Evolutionary conservation across 441 rosid species (phyloP).

Genomic region (Pelargonium australe): DNA sequence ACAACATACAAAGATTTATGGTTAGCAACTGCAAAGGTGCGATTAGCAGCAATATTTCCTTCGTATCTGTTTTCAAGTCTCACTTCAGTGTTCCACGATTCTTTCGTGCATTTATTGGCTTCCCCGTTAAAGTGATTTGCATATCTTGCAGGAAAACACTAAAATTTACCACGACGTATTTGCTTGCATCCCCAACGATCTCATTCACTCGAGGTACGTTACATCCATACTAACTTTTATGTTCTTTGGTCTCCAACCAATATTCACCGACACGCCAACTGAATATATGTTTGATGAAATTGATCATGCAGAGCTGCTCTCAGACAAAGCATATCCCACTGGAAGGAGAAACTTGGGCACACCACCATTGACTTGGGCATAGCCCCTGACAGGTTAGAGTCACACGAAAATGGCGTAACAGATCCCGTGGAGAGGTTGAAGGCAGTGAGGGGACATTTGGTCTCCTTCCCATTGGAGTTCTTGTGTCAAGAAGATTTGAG

Average conservation of each 20-base stretch:
- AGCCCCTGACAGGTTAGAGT: slow-evolving; percentile 68
- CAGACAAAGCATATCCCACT: slow-evolving; percentile 54
- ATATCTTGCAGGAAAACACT: slow-evolving; percentile 63
- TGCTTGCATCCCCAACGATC: slow-evolving; percentile 89
- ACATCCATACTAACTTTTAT: neutral
- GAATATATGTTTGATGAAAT: neutral
- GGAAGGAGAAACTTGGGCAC: slow-evolving; percentile 89
- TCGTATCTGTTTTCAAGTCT: neutral
- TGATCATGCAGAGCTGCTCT: slow-evolving; percentile 51
- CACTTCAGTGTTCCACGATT: neutral
- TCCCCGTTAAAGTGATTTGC: too few relatives aligned
- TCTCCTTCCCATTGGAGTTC: slow-evolving; percentile 90
- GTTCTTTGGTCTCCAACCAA: neutral
- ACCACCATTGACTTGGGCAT: slow-evolving; percentile 90
- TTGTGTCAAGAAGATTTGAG: slow-evolving; percentile 91
- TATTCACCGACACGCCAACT: neutral
- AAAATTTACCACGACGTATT: slow-evolving; percentile 86
- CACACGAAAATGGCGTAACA: slow-evolving; percentile 56
- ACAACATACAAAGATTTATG: slow-evolving; percentile 82
- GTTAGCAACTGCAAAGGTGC: slow-evolving; percentile 86
- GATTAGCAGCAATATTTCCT: slow-evolving; percentile 3
- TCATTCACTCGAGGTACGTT: slow-evolving; percentile 72
- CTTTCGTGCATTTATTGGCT: too few relatives aligned
- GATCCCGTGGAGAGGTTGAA: slow-evolving; percentile 67
- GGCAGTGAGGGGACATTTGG: slow-evolving; percentile 77